Base-by-base conservation (phyloP, 441 rosid species). In the Cnidoscolus chayamansa region DNA sequence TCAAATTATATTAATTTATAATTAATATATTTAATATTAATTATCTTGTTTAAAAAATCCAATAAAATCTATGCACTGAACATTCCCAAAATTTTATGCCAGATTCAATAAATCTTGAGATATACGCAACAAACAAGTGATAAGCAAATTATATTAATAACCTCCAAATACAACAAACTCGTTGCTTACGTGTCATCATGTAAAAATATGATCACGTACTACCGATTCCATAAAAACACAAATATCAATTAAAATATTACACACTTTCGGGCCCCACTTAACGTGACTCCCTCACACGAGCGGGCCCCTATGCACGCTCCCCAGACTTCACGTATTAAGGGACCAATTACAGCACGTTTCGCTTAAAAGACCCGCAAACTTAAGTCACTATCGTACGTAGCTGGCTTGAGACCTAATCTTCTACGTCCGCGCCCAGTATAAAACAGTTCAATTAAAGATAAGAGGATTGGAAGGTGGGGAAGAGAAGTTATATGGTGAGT, bases 301-400 rank as follows among this genome's bases (percentile, higher is more conserved):
- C 25, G 25, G 57, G 57, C 25, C 57, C 20, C 57, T 4, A 53
- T 53, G 17, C 57, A 53, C 20, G 12, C 62, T 3, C 16, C 16
- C 4, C 7, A 40, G 45, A 2, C 40, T 7, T 40, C 7, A 6
- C 45, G 7, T 40, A 40, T 4, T 3, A 40, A 6, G 45, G 7
- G 6, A 40, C 45, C 45, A 40, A 40, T 40, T 3, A 40, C 7
- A 40, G 12, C 62, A 25, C 37, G 35, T 57, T 59, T 63, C 71
- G 76, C 35, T 55, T 56, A 30, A 71, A 66, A 32, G 25, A 72
- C 37, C 67, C 56, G 35, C 32, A 61, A 70, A 35, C 67, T 49
- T 47, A 11, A 12, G 74, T 68, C n/a, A 8, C 19, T 68, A 51
- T 77, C 78, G 19, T 54, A n/a, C 55, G 74, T 71, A 75, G 81